Base-by-base conservation (phyloP, 768 basidiomycete species). In the Mycena galopus region DNA sequence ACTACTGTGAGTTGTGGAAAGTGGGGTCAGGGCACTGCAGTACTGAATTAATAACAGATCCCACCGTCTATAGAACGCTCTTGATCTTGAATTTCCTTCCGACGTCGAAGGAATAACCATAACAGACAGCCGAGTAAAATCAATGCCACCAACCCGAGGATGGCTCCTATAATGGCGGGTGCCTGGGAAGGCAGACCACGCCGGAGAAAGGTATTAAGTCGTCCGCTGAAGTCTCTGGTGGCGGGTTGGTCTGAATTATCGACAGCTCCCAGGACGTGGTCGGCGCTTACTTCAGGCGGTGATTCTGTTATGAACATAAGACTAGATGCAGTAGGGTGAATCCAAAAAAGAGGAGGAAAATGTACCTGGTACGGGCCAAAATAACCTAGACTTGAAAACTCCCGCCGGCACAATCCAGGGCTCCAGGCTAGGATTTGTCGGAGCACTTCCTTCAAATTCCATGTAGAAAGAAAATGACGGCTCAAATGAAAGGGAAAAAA, bases 21-120 rank as follows among this genome's bases (percentile, higher is more conserved):
- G 1, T 3, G 42, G 16, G 25, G 29, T 44, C n/a, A 58, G 57
- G 21, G 64, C 17, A 10, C n/a, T 23, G 8, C 25, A 35, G 39
- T 35, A 6, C 0, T 12, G 4, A 7, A 30, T 39, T 29, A 7
- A 55, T 17, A 27, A 29, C 53, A n/a, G 3, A 17, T 3, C 65
- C 4, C 39, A 72, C 71, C 8, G 10, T 72, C 65, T 3, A 56
- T 14, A 30, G 29, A 27, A 1, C 30, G 59, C 29, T 60, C 64
- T 11, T 37, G 21, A 12, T 67, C 51, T 14, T 37, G 29, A 7
- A 11, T 42, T 19, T 42, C 33, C n/a, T 67, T 58, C 12, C 71
- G 65, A 16, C 61, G 71, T 35, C 33, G 57, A 2, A 59, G 12
- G 25, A 56, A 58, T 30, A 64, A 9, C 71, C 71, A 67, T 3